Evolutionary conservation across 306 rosid genomes (phyloP), one percentile per base, ranked within the genome.

Genomic region (Pterocarpus santalinus): DNA sequence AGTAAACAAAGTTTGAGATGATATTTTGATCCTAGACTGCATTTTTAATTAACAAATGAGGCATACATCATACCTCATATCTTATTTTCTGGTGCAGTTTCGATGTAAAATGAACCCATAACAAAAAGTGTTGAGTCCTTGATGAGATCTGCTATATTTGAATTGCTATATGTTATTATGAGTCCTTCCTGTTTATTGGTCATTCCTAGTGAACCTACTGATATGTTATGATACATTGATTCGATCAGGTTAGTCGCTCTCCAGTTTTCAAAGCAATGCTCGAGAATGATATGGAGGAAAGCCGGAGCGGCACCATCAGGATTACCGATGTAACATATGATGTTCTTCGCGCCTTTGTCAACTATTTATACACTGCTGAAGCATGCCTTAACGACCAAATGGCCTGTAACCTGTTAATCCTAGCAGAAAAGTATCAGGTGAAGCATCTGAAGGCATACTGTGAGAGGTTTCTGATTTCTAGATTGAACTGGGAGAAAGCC

Each of bases 241-340:
- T 4, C 11, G 15, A 71, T 69, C 88, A 93, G 97, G 87, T 61
- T 55, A 91, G 88, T 60, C 95, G 97, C 66, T 95, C 99, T 43
- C 97, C 90, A 4, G 97, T 95, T 47, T 93, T 95, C 82, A 86
- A 76, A 87, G 97, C 95, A 52, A 93, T 95, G 95, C 92, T 95
- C 0, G 97, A 93, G 81, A 93, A 87, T 65, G 92, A 95, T 60
- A 95, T 93, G 99, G 86, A 87, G 63, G 95, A 95, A 86, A 90
- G 93, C 69, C 91, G 87, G 72, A 95, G 94, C 9, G 93, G 97
- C 73, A 93, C 90, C 57, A 91, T 95, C 52, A 95, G 83, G 85
- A 90, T 95, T 30, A 28, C 90, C 4, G 97, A 91, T 22, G 97
- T 91, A 16, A 86, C 97, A 13, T 85, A 85, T 8, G 86, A 93